Conservation (phyloP, 352 stramenopile genomes). For the Phytopythium vexans region DNA sequence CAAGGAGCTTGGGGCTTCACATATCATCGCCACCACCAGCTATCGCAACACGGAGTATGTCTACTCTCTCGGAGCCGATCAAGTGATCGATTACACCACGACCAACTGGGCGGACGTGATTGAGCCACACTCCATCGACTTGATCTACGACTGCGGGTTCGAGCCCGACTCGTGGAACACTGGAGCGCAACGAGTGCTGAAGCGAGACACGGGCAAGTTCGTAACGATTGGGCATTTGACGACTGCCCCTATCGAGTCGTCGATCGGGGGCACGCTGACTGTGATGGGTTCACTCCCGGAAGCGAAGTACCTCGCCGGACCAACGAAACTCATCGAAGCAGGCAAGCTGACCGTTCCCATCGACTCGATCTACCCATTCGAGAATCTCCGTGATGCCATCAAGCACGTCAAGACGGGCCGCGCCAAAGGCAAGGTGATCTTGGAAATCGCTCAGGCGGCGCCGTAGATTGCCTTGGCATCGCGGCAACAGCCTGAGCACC, state of each 20-base stretch:
- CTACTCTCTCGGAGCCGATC: slow-evolving; percentile 37
- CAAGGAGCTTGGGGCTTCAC: slow-evolving; percentile 25
- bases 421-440: slow-evolving; percentile 53
- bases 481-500: no score
- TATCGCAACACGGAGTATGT: slow-evolving; percentile 35
- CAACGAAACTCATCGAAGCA: slow-evolving; percentile 39
- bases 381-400: slow-evolving; percentile 41
- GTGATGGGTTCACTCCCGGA: slow-evolving; percentile 17
- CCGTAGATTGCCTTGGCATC: no score
- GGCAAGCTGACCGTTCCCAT: slow-evolving; percentile 33
- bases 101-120: slow-evolving; percentile 40
- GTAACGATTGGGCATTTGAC: slow-evolving; percentile 26
- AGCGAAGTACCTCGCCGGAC: slow-evolving; percentile 17
- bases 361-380: slow-evolving; percentile 44
- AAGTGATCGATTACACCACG: slow-evolving; percentile 46
- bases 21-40: slow-evolving; percentile 34
- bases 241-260: slow-evolving; percentile 41
- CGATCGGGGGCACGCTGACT: slow-evolving; percentile 41
- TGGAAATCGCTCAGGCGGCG: slow-evolving; percentile 16
- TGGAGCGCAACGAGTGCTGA: slow-evolving; percentile 28
- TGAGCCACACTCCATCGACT: slow-evolving; percentile 20
- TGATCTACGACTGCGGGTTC: slow-evolving; percentile 29
- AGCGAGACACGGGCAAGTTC: slow-evolving; percentile 30
- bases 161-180: slow-evolving; percentile 27
- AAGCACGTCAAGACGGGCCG: slow-evolving; percentile 40